Conservation (phyloP, 352 stramenopile genomes). For the Globisporangium mamillatum region DNA sequence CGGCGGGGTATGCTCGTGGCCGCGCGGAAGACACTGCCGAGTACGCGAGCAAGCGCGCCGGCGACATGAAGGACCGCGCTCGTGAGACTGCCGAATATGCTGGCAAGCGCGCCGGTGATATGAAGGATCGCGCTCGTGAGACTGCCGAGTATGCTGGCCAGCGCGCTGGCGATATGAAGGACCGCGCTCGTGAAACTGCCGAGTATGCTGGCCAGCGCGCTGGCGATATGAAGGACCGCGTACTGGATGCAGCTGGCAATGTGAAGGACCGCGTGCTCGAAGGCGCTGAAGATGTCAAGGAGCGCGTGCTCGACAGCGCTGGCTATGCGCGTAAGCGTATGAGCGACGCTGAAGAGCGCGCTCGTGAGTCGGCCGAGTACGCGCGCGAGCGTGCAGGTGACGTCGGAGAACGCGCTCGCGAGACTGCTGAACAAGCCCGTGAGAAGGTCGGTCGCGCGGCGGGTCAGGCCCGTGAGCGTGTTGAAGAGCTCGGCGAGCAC, state of each 20-base stretch:
- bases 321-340: neutral
- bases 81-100: neutral
- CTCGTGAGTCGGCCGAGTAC: conserved; percentile 21
- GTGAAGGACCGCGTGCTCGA: neutral
- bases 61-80: neutral
- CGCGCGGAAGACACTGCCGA: conserved; percentile 7
- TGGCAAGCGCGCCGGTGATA: no score
- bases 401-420: conserved; percentile 16
- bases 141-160: conserved; percentile 23
- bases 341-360: neutral
- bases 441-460: conserved; percentile 18
- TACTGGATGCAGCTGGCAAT: conserved; percentile 19
- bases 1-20: neutral
- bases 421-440: conserved; percentile 39
- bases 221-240: conserved; percentile 20
- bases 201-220: conserved; percentile 21
- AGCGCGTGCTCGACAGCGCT: neutral
- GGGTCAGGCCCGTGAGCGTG: conserved; percentile 15
- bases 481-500: conserved; percentile 26
- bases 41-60: neutral
- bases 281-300: neutral
- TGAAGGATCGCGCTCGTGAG: conserved; percentile 8
- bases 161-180: neutral
- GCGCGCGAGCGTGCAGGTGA: conserved; percentile 24
- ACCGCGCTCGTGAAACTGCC: conserved; percentile 16